phyloP scores from a whole-genome alignment of 2,329 filamentous ascomycete genomes.

The Fusarium sp. region DNA sequence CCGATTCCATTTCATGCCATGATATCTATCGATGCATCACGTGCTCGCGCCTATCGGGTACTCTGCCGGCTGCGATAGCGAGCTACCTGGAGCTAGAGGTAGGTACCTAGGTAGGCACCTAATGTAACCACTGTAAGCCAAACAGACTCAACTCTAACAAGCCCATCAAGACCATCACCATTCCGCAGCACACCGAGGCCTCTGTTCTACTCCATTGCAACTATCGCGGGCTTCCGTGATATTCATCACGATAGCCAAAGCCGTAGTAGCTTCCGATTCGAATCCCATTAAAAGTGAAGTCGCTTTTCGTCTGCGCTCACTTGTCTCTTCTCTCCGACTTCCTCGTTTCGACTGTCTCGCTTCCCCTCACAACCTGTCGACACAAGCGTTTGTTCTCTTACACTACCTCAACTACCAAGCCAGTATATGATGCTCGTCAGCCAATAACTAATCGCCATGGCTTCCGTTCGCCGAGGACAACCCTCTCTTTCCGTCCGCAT shows the following conservation, averaged over 20 bases:
- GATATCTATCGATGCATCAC: conserved; percentile 34
- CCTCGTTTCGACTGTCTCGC: not conserved
- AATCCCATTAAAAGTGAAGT: conserved; percentile 1
- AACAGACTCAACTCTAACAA: conserved; percentile 31
- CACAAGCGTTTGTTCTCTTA: conserved; percentile 15
- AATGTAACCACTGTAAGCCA: conserved; percentile 48
- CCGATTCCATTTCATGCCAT: not conserved
- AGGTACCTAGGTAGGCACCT: conserved; percentile 24
- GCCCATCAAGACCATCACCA: conserved; percentile 30
- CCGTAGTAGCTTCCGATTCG: not conserved
- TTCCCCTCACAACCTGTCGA: conserved; percentile 12
- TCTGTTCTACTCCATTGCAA: not conserved
- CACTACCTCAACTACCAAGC: not conserved
- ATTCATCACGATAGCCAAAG: not conserved
- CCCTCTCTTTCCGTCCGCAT: conserved; percentile 57
- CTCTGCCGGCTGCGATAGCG: conserved; percentile 10
- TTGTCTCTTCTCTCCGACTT: conserved; percentile 19
- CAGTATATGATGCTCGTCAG: conserved; percentile 47
- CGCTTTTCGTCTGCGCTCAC: conserved; percentile 10
- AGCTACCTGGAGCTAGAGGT: conserved; percentile 13
- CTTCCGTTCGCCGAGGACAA: conserved; percentile 56
- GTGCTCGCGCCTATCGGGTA: conserved; percentile 45
- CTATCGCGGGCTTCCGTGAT: not conserved
- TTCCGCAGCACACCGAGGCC: not conserved
- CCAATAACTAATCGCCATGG: conserved; percentile 53